Base-by-base conservation (phyloP, 2,329 filamentous ascomycete genomes). In the Nothopassalora personata region DNA sequence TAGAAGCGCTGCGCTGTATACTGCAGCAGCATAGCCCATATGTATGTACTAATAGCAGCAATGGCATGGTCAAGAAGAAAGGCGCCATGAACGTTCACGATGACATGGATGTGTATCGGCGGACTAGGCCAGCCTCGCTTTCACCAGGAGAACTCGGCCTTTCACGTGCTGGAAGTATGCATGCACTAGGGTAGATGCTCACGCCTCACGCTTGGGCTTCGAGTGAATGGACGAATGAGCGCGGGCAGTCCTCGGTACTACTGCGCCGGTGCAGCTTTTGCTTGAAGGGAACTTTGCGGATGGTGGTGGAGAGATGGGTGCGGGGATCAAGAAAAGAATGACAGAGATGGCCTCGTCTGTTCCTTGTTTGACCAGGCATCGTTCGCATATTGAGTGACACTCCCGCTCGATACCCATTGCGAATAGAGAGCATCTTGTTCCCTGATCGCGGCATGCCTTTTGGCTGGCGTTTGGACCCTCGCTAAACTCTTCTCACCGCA, bases 11-110 rank as follows among this genome's bases (percentile, higher is more conserved):
- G 28, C 23, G 47, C 19, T 56, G 53, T 28, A 33, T 13, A 45
- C 53, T 27, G 53, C 53, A 31, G 53, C 53, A 30, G 48, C 23
- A 15, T 34, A 27, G 30, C 27, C 34, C 39, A 33, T 57, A 52
- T 57, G 54, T 57, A 57, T 57, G 54, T 57, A 57, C 54, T 47
- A 57, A 57, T 57, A 57, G 31, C 18, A 36, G 39, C 10, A 43
- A 43, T 43, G 39, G 15, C 13, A 43, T 18, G 39, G 18, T 43
- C 39, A n/a, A 43, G 4, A 43, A 43, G 13, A 31, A 48, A 11
- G 39, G 28, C 19, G n/a, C 9, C 6, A 27, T 8, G 31, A 33
- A 33, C 34, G 13, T 19, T 6, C n/a, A 46, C 43, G 10, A 27
- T 33, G 53, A 48, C 5, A 30, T 46, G 5, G 23, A 18, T 18